Evolutionary conservation across 805 yeast genomes (phyloP).

Genomic region (Starmerella scarabaei): DNA sequence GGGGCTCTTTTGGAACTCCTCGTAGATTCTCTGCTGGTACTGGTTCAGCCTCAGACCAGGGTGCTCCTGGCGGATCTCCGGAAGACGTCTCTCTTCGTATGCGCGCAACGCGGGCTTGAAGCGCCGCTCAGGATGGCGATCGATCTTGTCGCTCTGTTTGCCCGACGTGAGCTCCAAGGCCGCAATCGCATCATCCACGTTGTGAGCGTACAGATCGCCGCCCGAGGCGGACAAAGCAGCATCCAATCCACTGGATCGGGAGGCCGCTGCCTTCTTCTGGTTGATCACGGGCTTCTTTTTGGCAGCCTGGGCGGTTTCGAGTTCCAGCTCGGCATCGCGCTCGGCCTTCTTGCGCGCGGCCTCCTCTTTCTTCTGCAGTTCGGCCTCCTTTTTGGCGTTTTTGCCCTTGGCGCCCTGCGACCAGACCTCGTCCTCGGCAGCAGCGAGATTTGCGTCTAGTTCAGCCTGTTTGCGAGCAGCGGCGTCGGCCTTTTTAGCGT

Average conservation of each 20-base stretch:
- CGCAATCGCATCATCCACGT: slow-evolving; percentile 65
- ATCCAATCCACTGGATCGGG: slow-evolving; percentile 41
- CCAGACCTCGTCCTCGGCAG: slow-evolving; percentile 54
- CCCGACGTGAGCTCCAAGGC: slow-evolving; percentile 60
- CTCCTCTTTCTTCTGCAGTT: slow-evolving; percentile 54
- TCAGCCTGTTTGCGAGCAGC: slow-evolving; percentile 46
- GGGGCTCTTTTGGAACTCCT: slow-evolving; percentile 69
- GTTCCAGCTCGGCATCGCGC: slow-evolving; percentile 51
- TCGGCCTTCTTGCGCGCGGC: slow-evolving; percentile 73
- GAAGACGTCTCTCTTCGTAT: slow-evolving; percentile 56
- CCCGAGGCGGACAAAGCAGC: slow-evolving; percentile 48
- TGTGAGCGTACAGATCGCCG: slow-evolving; percentile 47
- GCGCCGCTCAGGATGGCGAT: slow-evolving; percentile 80
- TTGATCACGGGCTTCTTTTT: slow-evolving; percentile 37
- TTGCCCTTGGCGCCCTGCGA: slow-evolving; percentile 57
- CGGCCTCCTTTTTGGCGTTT: slow-evolving; percentile 56
- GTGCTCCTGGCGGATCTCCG: slow-evolving; percentile 58
- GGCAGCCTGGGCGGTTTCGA: slow-evolving; percentile 53
- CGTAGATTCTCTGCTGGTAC: slow-evolving; percentile 55
- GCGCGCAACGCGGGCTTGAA: slow-evolving; percentile 69
- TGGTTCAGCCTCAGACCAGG: slow-evolving; percentile 75
- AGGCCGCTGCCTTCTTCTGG: slow-evolving; percentile 54
- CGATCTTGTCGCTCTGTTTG: slow-evolving; percentile 35
- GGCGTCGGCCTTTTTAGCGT: slow-evolving; percentile 53
- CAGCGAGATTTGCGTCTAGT: slow-evolving; percentile 35